Conservation (phyloP, 495 filamentous ascomycete genomes). For the Evernia prunastri region DNA sequence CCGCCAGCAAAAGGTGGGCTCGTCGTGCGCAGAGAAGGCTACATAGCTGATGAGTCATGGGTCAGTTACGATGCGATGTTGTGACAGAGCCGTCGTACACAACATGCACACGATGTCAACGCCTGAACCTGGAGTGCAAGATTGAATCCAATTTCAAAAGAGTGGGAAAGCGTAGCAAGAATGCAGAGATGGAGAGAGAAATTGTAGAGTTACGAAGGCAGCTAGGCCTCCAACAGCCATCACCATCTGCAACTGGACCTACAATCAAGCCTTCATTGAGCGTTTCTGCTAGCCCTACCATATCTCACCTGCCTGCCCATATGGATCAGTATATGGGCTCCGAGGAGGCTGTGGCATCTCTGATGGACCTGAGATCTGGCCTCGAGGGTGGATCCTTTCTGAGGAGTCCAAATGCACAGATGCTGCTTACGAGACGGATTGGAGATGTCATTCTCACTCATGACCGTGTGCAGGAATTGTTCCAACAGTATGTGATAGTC, state of each 20-base stretch:
- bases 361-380: constrained; percentile 64
- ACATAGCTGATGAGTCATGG: constrained; percentile 15
- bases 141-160: constrained; percentile 94
- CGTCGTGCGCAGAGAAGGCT: constrained; percentile 11
- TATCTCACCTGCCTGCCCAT: constrained; percentile 27
- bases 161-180: constrained; percentile 80
- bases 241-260: constrained; percentile 47
- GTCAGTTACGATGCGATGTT: constrained; percentile 81
- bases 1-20: constrained; percentile 80
- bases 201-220: constrained; percentile 59
- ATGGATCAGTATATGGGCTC: constrained; percentile 65
- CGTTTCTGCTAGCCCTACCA: constrained; percentile 23
- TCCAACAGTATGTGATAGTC: constrained; percentile 52
- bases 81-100: constrained; percentile 70
- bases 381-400: constrained; percentile 43
- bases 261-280: constrained; percentile 23
- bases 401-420: constrained; percentile 39
- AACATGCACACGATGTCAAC: constrained; percentile 75
- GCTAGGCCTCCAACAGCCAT: constrained; percentile 54
- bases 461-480: constrained; percentile 67
- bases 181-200: constrained; percentile 82
- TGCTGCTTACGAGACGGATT: constrained; percentile 42
- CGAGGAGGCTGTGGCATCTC: constrained; percentile 75
- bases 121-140: constrained; percentile 79
- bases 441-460: constrained; percentile 68